These are phyloP conservation scores for Pichia occidentalis DNA, from an alignment of 805 yeast genomes.

Conservation along the genomic window DNA sequence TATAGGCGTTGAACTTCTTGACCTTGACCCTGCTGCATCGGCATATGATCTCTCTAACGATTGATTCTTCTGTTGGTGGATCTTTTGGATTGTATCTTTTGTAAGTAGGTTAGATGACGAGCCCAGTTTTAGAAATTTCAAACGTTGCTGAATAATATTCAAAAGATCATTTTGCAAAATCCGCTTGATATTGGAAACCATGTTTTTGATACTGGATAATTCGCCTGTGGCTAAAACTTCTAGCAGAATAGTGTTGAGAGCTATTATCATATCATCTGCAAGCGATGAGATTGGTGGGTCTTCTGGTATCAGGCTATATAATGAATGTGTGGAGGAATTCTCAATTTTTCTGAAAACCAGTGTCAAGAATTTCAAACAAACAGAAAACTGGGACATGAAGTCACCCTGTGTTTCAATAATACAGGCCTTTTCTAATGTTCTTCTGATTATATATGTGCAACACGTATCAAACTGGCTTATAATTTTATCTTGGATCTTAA, in stretches of 20 bases:
- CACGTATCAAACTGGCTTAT: conserved; percentile 60
- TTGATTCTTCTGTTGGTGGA: conserved; percentile 15
- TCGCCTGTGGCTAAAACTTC: conserved; percentile 72
- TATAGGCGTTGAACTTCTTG: conserved; percentile 12
- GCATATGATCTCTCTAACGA: not conserved
- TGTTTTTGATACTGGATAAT: conserved; percentile 43
- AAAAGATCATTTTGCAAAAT: conserved; percentile 60
- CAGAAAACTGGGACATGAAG: conserved; percentile 30
- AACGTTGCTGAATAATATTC: conserved; percentile 44
- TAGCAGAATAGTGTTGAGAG: conserved; percentile 59
- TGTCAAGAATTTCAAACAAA: conserved; percentile 24
- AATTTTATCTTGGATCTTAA: conserved; percentile 46
- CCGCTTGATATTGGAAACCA: conserved; percentile 49
- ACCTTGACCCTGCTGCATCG: conserved; percentile 3
- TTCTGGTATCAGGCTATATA: conserved; percentile 35
- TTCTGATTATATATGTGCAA: conserved; percentile 58
- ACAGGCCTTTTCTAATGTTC: conserved; percentile 77
- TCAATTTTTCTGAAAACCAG: conserved; percentile 17
- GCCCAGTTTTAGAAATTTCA: conserved; percentile 40
- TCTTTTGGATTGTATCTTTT: conserved; percentile 15
- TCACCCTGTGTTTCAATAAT: conserved; percentile 74
- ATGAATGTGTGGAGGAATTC: conserved; percentile 16
- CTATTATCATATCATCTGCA: conserved; percentile 76
- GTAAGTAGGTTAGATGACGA: conserved; percentile 24
- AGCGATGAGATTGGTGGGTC: conserved; percentile 73